These are phyloP conservation scores for Solanum peruvianum DNA, from an alignment of 257 asterid genomes.

Conservation along the genomic window DNA sequence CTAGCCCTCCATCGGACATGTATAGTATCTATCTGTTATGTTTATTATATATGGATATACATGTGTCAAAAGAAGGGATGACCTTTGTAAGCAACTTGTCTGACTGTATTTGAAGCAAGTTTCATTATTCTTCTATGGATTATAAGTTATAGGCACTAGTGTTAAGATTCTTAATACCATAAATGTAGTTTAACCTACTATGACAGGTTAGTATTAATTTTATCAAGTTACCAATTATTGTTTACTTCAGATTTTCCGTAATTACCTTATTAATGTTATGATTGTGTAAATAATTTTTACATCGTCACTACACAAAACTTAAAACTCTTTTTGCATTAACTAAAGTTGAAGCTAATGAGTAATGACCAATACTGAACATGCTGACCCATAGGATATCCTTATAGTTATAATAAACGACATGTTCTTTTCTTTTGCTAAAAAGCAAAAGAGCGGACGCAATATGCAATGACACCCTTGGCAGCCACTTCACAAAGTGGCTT, in stretches of 20 bases:
- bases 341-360: background rate
- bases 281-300: background rate
- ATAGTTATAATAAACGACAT: background rate
- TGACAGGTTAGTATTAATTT: background rate
- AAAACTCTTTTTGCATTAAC: background rate
- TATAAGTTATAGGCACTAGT: background rate
- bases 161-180: background rate
- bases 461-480: background rate
- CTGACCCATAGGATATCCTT: background rate
- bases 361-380: background rate
- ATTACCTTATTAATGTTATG: background rate
- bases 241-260: background rate
- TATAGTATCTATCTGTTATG: background rate
- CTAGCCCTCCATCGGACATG: background rate
- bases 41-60: background rate
- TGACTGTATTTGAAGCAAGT: background rate
- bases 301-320: background rate
- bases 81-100: background rate
- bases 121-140: background rate
- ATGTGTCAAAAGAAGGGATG: background rate
- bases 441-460: background rate
- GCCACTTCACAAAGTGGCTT: background rate
- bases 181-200: background rate
- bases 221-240: background rate
- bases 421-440: background rate